Percentiles rank a stretch among this genome's conserved stretches.
Conservation (phyloP, 2,329 filamentous ascomycete genomes). For the Amesomyces nigricolor region DNA sequence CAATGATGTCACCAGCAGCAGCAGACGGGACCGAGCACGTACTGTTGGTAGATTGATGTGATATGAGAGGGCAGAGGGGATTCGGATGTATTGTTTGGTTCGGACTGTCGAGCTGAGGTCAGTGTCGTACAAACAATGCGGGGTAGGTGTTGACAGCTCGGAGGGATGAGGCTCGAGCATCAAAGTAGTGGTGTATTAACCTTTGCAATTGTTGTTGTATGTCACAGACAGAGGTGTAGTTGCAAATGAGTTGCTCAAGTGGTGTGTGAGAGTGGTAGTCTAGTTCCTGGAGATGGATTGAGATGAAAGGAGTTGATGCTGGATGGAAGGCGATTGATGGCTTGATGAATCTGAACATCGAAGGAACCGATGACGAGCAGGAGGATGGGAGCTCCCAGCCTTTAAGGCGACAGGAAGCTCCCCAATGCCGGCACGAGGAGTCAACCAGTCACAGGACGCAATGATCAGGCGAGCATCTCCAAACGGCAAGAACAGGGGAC, state of each 20-base stretch:
- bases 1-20: constrained; percentile 12
- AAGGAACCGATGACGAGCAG: constrained; percentile 13
- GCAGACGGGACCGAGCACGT: constrained; percentile 7
- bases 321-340: constrained; percentile 7
- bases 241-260: neutral
- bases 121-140: constrained; percentile 14
- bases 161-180: neutral
- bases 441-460: constrained; percentile 20
- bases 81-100: neutral
- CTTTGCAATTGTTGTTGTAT: neutral
- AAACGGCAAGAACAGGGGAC: constrained; percentile 25
- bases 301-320: constrained; percentile 6
- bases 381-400: constrained; percentile 22
- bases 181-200: neutral
- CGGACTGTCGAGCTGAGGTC: constrained; percentile 7
- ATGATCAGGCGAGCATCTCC: constrained; percentile 27
- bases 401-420: constrained; percentile 16
- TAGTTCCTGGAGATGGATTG: constrained; percentile 7
- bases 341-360: constrained; percentile 9
- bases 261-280: neutral
- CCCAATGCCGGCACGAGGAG: constrained; percentile 8
- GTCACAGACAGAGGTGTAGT: neutral
- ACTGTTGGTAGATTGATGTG: constrained; percentile 24
- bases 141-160: constrained; percentile 1
- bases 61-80: neutral